Conservation (phyloP, 2,329 filamentous ascomycete species). For the Verticillium isaacii region DNA sequence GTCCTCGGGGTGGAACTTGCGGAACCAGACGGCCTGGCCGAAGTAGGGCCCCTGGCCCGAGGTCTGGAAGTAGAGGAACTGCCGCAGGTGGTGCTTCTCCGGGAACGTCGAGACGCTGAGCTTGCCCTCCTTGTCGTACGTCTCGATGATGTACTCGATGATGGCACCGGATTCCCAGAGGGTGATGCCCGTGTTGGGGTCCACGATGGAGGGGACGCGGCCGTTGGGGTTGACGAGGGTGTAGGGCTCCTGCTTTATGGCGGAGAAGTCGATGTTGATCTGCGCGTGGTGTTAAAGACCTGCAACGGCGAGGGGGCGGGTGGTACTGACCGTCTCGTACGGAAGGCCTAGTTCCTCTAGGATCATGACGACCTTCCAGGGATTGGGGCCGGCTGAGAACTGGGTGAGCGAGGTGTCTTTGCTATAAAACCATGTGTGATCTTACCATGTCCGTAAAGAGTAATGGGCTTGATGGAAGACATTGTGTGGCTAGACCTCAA, state of each 20-base stretch:
- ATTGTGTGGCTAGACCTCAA: background rate
- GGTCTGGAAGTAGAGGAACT: constrained; percentile 6
- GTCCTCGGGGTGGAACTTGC: constrained; percentile 18
- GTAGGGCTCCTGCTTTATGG: constrained; percentile 19
- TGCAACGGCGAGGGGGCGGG: background rate
- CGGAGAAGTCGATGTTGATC: constrained; percentile 13
- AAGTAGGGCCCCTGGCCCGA: constrained; percentile 33
- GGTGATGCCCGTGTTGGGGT: constrained; percentile 27
- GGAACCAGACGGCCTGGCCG: constrained; percentile 35
- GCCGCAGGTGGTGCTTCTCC: constrained; percentile 20
- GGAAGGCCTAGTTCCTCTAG: constrained; percentile 31
- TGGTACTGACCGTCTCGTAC: constrained; percentile 18
- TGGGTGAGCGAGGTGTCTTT: background rate
- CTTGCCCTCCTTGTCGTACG: constrained; percentile 21
- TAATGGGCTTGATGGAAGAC: background rate
- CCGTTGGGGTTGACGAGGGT: constrained; percentile 28
- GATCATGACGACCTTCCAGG: constrained; percentile 25
- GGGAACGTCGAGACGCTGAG: constrained; percentile 16
- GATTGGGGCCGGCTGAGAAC: constrained; percentile 18
- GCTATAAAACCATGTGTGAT: no score
- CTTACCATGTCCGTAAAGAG: background rate
- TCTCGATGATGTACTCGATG: constrained; percentile 23
- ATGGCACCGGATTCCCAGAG: constrained; percentile 25
- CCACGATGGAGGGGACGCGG: constrained; percentile 25
- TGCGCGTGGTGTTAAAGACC: background rate